Evolutionary conservation across 2,329 filamentous ascomycete genomes (phyloP).

Genomic region (Claviceps humidiphila): DNA sequence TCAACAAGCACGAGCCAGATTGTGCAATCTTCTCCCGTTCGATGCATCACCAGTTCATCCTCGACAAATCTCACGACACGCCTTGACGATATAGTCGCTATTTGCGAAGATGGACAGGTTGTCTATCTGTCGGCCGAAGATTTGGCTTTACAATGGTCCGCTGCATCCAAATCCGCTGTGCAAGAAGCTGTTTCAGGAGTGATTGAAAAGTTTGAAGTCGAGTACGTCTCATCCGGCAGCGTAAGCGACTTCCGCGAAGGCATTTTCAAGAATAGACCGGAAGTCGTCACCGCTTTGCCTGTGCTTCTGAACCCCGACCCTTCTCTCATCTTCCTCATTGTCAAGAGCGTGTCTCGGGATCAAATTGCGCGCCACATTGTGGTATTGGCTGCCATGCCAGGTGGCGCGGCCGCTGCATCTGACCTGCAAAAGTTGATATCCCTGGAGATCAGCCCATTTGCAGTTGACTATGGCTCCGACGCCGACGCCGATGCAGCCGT

Average conservation of each 20-base stretch:
- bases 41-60: constrained; percentile 21
- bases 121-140: constrained; percentile 45
- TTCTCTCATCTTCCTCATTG: constrained; percentile 42
- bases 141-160: constrained; percentile 21
- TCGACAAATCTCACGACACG: constrained; percentile 12
- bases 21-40: constrained; percentile 25
- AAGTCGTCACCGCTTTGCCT: constrained; percentile 38
- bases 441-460: constrained; percentile 26
- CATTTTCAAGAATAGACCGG: constrained; percentile 40
- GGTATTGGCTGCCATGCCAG: constrained; percentile 19
- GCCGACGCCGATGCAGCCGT: constrained; percentile 9
- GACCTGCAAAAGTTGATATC: constrained; percentile 24
- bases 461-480: constrained; percentile 10
- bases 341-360: constrained; percentile 19
- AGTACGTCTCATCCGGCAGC: constrained; percentile 33
- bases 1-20: constrained; percentile 34
- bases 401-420: constrained; percentile 11
- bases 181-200: constrained; percentile 21
- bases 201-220: constrained; percentile 29
- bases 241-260: constrained; percentile 38
- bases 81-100: constrained; percentile 33
- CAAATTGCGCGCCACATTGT: constrained; percentile 19
- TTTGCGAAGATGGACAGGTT: constrained; percentile 48
- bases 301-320: constrained; percentile 32
- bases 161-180: constrained; percentile 20